Evolutionary conservation across 495 filamentous ascomycete genomes (phyloP), one percentile per base, ranked within the genome.

Genomic region (Penicillium alfredii): DNA sequence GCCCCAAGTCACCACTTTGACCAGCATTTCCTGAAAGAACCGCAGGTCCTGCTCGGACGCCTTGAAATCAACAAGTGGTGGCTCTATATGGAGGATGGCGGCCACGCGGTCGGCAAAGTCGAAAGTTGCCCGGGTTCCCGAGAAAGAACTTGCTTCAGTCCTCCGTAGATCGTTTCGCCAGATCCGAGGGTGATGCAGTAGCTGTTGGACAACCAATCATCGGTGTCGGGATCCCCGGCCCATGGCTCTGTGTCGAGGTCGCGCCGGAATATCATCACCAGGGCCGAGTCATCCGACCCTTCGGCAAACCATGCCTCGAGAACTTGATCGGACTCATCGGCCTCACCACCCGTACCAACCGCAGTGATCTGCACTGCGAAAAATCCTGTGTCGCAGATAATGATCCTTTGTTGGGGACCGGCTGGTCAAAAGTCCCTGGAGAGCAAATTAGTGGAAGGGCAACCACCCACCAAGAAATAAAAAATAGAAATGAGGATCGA

Each of bases 1-100:
- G 23, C 38, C 38, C 38, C 29, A 40, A 24, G 38, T 40, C 15
- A 40, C 38, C 7, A 10, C 38, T 16, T 33, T 6, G 18, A 3
- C 25, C n/a, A 40, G 29, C 11, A 40, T n/a, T 8, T 13, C n/a
- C 20, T 40, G 38, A 40, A 40, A 40, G 8, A 11, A 29, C 4
- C 13, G 29, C 25, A 40, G 19, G 18, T 14, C n/a, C 20, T 25
- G 17, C 38, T 33, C 38, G 16, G 27, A 3, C 14, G 33, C 38
- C 28, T 40, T 21, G 26, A 40, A 40, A 33, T 40, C 38, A 13
- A 40, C n/a, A n/a, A n/a, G n/a, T n/a, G n/a, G n/a, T n/a, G n/a
- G n/a, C n/a, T n/a, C n/a, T n/a, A n/a, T n/a, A n/a, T n/a, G n/a
- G n/a, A n/a, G n/a, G n/a, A n/a, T n/a, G n/a, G n/a, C n/a, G n/a